Evolutionary conservation across 805 yeast genomes (phyloP), one percentile per base, ranked within the genome.

Genomic region (Teunomyces cretensis): DNA sequence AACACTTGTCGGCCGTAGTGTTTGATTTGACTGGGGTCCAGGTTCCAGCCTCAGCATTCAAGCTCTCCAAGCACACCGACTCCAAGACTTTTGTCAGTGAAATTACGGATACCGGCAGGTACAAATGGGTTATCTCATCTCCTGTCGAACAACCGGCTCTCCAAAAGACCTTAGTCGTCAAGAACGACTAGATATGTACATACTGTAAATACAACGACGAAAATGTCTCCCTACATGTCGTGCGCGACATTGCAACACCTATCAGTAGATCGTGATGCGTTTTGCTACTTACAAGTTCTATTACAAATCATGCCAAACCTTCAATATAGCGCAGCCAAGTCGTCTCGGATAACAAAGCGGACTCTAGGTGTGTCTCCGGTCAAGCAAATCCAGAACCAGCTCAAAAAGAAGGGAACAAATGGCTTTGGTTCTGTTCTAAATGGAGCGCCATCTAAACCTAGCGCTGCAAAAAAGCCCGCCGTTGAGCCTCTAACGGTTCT

Each of bases 241-340:
- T 37, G 41, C 32, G 32, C 32, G 32, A 37, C 32, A 26, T 28
- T 14, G 19, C 15, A 11, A n/a, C 16, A 22, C 17, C 11, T 9
- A 2, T 24, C 1, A n/a, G n/a, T n/a, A n/a, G n/a, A n/a, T n/a
- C n/a, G n/a, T n/a, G n/a, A n/a, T n/a, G n/a, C n/a, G n/a, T 33
- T 31, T 43, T 22, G 11, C 22, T 26, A 27, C n/a, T n/a, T n/a
- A n/a, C n/a, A n/a, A n/a, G n/a, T 30, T 12, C 6, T 22, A 8
- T 11, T 26, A 26, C 28, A 2, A 2, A 11, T 36, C 14, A 47
- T 47, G 53, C 44, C 46, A 9, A 60, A 60, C 42, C 53, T 70
- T 4, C 52, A 65, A 30, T 70, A 58, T 40, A 67, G 68, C 44
- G 76, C 76, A 2, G 73, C 77, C 5, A 65, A 57, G 46, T 64